Percentiles rank a stretch among this genome's conserved stretches.
Evolutionary conservation across 208 protist genomes (phyloP).

Genomic region (Leishmania tarentolae): DNA sequence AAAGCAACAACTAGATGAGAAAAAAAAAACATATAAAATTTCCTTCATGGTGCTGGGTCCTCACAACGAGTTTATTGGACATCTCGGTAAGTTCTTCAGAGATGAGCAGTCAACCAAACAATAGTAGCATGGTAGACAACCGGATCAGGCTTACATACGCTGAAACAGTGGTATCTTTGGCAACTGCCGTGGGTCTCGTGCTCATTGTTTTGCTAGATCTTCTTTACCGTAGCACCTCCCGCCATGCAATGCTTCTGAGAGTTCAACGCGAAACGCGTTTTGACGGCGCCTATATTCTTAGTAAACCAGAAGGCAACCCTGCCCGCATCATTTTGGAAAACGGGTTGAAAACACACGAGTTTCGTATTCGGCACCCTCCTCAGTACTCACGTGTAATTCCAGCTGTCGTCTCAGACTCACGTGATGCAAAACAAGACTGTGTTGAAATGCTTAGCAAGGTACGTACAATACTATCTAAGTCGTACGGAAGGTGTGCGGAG

Average conservation of each 20-base stretch:
- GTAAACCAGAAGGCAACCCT: constrained; percentile 44
- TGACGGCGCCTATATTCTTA: constrained; percentile 75
- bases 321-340: constrained; percentile 69
- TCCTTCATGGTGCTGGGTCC: background rate
- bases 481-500: constrained; percentile 58
- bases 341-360: constrained; percentile 65
- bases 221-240: constrained; percentile 53
- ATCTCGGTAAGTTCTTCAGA: background rate
- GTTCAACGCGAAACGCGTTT: constrained; percentile 76
- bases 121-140: constrained; percentile 4
- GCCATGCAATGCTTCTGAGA: constrained; percentile 54
- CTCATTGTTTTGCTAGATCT: constrained; percentile 64
- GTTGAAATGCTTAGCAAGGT: constrained; percentile 78
- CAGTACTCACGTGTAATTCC: constrained; percentile 66
- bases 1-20: background rate
- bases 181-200: constrained; percentile 63
- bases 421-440: constrained; percentile 74
- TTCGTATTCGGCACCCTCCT: constrained; percentile 61
- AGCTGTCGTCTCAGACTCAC: constrained; percentile 62
- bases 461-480: constrained; percentile 45
- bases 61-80: background rate
- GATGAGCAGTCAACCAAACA: background rate
- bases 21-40: background rate
- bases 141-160: constrained; percentile 59
- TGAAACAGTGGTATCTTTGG: constrained; percentile 76